phyloP scores from a whole-genome alignment of 169 alveolate species.

The Plasmodium gaboni region DNA sequence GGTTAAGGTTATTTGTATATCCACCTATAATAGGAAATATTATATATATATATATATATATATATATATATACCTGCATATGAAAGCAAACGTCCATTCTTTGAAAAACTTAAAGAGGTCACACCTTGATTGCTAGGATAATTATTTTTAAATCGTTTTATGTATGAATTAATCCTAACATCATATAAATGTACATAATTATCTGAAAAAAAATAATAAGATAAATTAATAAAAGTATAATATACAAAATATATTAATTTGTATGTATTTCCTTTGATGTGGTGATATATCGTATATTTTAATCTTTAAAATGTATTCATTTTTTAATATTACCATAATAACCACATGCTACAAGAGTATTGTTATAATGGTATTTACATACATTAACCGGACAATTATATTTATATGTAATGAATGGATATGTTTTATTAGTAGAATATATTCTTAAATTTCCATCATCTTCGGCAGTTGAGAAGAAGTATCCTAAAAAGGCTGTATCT shows the following conservation, averaged over 20 bases:
- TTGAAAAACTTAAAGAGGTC: slow-evolving; percentile 70
- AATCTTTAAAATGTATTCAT: neutral
- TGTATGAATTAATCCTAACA: slow-evolving; percentile 48
- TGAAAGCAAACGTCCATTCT: slow-evolving; percentile 50
- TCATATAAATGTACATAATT: slow-evolving; percentile 70
- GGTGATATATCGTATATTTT: too few species aligned
- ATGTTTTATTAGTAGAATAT: slow-evolving; percentile 69
- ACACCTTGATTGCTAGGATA: slow-evolving; percentile 72
- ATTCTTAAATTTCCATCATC: slow-evolving; percentile 76
- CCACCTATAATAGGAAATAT: slow-evolving; percentile 28
- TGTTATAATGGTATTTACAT: slow-evolving; percentile 67
- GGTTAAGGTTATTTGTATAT: slow-evolving; percentile 54
- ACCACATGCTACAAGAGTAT: slow-evolving; percentile 64
- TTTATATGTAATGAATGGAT: slow-evolving; percentile 63
- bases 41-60: neutral
- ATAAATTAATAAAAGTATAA: neutral
- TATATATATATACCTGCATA: slow-evolving; percentile 56
- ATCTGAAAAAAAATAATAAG: slow-evolving; percentile 8
- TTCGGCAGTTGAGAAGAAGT: slow-evolving; percentile 59
- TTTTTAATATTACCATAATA: slow-evolving; percentile 43
- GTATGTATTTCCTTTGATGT: neutral
- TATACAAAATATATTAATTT: neutral
- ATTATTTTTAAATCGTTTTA: slow-evolving; percentile 63
- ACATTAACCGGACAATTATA: slow-evolving; percentile 57
- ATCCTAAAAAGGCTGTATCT: slow-evolving; percentile 70